A percentile compares a stretch with the other conserved stretches of the same genome.
These are phyloP conservation scores for Podaxis carcinomalis DNA, from an alignment of 768 basidiomycete genomes.

Conservation along the genomic window DNA sequence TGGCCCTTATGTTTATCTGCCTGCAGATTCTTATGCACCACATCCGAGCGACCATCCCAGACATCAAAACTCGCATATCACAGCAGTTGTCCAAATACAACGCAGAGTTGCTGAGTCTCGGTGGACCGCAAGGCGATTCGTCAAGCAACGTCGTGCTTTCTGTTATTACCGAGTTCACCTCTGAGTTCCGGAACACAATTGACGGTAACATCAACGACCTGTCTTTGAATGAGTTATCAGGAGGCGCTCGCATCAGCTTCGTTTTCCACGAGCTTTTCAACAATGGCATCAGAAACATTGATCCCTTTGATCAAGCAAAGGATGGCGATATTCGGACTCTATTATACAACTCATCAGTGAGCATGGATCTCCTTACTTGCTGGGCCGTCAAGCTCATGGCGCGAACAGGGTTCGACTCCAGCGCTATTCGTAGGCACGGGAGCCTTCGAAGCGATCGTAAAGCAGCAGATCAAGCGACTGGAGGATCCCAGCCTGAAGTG, in stretches of 20 bases:
- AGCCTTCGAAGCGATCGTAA: constrained; percentile 98
- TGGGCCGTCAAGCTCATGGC: neutral
- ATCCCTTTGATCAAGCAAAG: constrained; percentile 98
- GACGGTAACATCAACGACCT: constrained; percentile 98
- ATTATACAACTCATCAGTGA: constrained; percentile 94
- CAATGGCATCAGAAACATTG: constrained; percentile 91
- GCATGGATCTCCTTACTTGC: constrained; percentile 23
- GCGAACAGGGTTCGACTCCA: constrained; percentile 84
- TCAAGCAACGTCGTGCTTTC: constrained; percentile 90
- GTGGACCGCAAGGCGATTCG: constrained; percentile 85
- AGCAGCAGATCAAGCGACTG: constrained; percentile 96
- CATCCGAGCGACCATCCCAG: constrained; percentile 94
- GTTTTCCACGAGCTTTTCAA: constrained; percentile 99
- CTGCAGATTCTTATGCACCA: constrained; percentile 96
- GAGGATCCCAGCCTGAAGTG: constrained; percentile 95
- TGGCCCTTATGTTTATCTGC: neutral
- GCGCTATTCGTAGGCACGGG: constrained; percentile 95
- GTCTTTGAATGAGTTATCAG: constrained; percentile 93
- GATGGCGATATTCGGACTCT: constrained; percentile 96
- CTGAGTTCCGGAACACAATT: constrained; percentile 94
- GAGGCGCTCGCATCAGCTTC: constrained; percentile 97
- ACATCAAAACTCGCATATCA: constrained; percentile 95
- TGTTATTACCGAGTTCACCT: constrained; percentile 98
- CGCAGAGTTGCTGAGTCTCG: constrained; percentile 76
- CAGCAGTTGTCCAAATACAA: constrained; percentile 87